Evolutionary conservation across 2,329 filamentous ascomycete species (phyloP).

Genomic region (Byssochlamys sp.): DNA sequence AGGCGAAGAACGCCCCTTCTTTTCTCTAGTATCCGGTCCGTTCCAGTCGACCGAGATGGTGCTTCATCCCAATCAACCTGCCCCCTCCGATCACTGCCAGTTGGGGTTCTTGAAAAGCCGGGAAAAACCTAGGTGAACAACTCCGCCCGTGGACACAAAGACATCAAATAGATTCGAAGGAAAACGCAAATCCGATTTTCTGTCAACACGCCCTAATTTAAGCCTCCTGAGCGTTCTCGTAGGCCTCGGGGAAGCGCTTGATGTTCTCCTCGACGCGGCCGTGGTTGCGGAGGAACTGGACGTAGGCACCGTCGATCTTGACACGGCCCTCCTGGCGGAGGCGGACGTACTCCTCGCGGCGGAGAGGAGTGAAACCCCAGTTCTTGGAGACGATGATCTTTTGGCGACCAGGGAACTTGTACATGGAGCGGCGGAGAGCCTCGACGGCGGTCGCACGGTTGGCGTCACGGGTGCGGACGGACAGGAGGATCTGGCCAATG

Average conservation of each 20-base stretch:
- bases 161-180: background rate
- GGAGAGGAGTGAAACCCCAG: constrained; percentile 99
- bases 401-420: constrained; percentile 99
- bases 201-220: constrained; percentile 19
- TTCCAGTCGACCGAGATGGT: background rate
- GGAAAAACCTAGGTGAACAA: background rate
- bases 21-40: background rate
- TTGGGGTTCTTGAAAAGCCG: background rate
- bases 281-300: constrained; percentile 96
- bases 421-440: constrained; percentile 97
- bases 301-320: constrained; percentile 97
- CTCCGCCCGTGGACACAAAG: constrained; percentile 1
- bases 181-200: background rate
- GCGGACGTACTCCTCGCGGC: constrained; percentile 92
- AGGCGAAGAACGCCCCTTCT: background rate
- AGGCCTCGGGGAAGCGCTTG: constrained; percentile 88
- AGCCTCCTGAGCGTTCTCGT: constrained; percentile 37
- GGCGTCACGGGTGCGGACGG: constrained; percentile 89
- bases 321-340: constrained; percentile 88
- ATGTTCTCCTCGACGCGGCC: constrained; percentile 79
- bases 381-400: constrained; percentile 99
- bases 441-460: constrained; percentile 89
- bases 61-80: background rate
- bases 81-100: background rate
- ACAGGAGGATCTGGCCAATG: constrained; percentile 98